A percentile compares a stretch with the other conserved stretches of the same genome.
Conservation (phyloP, 2,329 filamentous ascomycete species). For the Emergomyces orientalis region DNA sequence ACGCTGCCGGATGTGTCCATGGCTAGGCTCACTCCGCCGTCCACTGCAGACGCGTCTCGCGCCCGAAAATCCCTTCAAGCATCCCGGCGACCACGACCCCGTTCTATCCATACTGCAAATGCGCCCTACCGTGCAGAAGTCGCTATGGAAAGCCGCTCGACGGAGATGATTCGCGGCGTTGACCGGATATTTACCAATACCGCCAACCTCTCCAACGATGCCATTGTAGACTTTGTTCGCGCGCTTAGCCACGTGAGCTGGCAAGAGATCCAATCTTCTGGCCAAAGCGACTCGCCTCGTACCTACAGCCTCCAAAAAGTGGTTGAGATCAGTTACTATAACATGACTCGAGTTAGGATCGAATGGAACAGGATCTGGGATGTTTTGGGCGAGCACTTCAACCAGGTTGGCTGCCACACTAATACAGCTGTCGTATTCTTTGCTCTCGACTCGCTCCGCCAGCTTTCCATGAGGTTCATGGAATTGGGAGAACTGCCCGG, state of each 20-base stretch:
- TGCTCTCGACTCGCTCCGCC: slow-evolving; percentile 85
- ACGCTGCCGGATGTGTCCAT: slow-evolving; percentile 79
- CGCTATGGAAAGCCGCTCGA: slow-evolving; percentile 82
- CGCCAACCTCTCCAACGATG: slow-evolving; percentile 82
- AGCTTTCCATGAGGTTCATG: slow-evolving; percentile 97
- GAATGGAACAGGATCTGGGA: slow-evolving; percentile 99
- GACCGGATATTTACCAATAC: slow-evolving; percentile 97
- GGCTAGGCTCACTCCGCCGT: slow-evolving; percentile 58
- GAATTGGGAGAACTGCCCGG: slow-evolving; percentile 95
- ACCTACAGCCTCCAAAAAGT: slow-evolving; percentile 97
- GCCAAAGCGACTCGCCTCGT: slow-evolving; percentile 86
- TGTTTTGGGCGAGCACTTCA: slow-evolving; percentile 96
- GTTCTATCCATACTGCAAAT: slow-evolving; percentile 37
- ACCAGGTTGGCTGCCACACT: slow-evolving; percentile 89
- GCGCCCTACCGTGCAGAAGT: slow-evolving; percentile 65
- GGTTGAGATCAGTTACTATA: slow-evolving; percentile 98
- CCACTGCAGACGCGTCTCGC: slow-evolving; percentile 43
- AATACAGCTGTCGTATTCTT: slow-evolving; percentile 98
- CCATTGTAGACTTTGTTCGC: slow-evolving; percentile 89
- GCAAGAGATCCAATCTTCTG: slow-evolving; percentile 97
- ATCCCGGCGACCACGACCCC: slow-evolving; percentile 41
- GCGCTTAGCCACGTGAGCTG: slow-evolving; percentile 93
- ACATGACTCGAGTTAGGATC: slow-evolving; percentile 96
- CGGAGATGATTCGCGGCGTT: slow-evolving; percentile 84
- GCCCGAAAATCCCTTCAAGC: slow-evolving; percentile 59